Percentiles rank a stretch among this genome's conserved stretches.
phyloP scores from a whole-genome alignment of 2,329 filamentous ascomycete species.

The Tolypocladium pustulatum region DNA sequence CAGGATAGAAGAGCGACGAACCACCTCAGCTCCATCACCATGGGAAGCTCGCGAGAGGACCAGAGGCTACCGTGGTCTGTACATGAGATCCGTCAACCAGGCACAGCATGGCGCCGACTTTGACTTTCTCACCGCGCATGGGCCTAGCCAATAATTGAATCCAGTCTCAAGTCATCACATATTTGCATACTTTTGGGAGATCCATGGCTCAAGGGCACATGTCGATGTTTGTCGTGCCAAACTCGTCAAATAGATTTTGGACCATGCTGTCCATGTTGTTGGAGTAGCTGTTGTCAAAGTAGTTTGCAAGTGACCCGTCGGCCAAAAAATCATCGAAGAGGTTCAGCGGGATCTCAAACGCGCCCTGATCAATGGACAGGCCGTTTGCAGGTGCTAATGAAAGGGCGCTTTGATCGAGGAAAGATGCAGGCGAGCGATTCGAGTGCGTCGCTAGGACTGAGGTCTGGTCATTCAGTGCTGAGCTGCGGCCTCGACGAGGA shows the following conservation, averaged over 20 bases:
- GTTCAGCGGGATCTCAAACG: conserved; percentile 8
- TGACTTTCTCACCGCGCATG: conserved; percentile 44
- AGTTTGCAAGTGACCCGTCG: conserved; percentile 16
- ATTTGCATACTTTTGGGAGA: no score
- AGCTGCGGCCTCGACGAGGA: background rate
- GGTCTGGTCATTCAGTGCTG: background rate
- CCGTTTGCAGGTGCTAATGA: background rate
- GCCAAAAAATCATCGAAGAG: conserved; percentile 14
- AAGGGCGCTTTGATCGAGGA: background rate
- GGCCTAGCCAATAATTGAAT: conserved; percentile 9
- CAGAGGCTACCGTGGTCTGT: conserved; percentile 40
- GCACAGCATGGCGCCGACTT: conserved; percentile 51
- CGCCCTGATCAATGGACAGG: conserved; percentile 1
- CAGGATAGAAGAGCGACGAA: conserved; percentile 7
- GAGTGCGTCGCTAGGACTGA: background rate
- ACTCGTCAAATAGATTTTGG: conserved; percentile 22
- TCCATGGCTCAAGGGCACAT: background rate
- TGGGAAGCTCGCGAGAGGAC: conserved; percentile 29
- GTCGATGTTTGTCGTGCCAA: background rate
- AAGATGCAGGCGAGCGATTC: background rate
- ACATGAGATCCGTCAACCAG: conserved; percentile 48
- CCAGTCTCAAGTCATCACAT: background rate
- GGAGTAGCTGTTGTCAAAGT: conserved; percentile 15
- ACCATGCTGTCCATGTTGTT: conserved; percentile 20
- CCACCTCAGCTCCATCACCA: background rate